Conservation (phyloP, 2,329 filamentous ascomycete genomes). For the Claviceps arundinis region DNA sequence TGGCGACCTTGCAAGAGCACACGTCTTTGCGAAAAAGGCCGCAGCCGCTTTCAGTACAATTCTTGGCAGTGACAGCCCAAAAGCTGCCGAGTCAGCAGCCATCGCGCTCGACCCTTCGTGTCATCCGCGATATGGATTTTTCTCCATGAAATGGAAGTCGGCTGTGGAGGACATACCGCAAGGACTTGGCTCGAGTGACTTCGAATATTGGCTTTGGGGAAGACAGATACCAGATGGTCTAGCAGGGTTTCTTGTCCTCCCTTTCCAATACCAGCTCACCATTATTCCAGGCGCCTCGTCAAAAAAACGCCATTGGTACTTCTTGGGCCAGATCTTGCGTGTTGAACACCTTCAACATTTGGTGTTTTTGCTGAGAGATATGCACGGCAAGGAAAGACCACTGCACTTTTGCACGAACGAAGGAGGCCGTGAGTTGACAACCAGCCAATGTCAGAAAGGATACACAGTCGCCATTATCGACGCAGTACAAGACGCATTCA, state of each 20-base stretch:
- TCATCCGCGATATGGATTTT: background rate
- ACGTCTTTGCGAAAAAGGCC: background rate
- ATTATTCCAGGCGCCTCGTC: background rate
- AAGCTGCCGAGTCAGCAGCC: background rate
- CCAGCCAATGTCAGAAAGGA: no score
- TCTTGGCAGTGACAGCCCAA: background rate
- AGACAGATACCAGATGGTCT: background rate
- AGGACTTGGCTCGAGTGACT: background rate
- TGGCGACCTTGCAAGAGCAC: background rate
- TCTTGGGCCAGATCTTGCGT: background rate
- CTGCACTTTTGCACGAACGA: no score
- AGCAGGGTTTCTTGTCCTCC: background rate
- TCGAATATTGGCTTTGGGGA: background rate
- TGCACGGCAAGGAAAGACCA: no score
- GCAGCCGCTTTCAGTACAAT: background rate
- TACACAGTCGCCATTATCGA: no score
- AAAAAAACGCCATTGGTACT: background rate
- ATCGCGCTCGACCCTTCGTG: background rate
- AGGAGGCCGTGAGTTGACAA: no score
- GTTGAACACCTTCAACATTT: no score
- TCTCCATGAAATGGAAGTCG: background rate
- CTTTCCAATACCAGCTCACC: background rate
- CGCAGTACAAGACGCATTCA: no score
- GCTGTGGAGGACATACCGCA: background rate
- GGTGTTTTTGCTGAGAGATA: no score